Evolutionary conservation across 83 land plant species (phyloP).

Genomic region (Diphasiastrum complanatum): DNA sequence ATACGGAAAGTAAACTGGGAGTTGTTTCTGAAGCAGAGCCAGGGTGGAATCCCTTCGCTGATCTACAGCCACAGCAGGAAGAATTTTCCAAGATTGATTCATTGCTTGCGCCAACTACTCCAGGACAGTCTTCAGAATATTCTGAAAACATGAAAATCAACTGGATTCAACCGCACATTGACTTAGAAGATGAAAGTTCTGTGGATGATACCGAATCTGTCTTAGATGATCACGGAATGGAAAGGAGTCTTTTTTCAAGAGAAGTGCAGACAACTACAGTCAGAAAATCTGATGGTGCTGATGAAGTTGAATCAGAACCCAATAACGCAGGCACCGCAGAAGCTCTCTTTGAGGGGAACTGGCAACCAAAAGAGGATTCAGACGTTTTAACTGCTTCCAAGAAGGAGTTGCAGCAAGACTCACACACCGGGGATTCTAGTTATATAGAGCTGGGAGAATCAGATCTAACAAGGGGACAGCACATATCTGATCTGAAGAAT

Average conservation of each 20-base stretch:
- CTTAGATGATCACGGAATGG: slow-evolving; percentile 32
- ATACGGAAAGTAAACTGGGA: not conserved
- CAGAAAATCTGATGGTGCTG: not conserved
- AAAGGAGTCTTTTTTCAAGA: slow-evolving; percentile 13
- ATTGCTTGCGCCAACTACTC: not conserved
- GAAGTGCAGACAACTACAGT: not conserved
- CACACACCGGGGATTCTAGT: slow-evolving; percentile 7
- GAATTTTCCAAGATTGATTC: not conserved
- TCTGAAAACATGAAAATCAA: not conserved
- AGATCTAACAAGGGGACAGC: not conserved
- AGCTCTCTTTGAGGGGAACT: no score
- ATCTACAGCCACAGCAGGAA: not conserved
- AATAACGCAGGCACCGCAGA: no score
- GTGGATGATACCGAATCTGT: slow-evolving; percentile 28
- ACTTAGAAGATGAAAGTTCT: not conserved
- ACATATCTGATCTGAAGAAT: not conserved
- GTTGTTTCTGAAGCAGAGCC: no score
- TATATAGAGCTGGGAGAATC: not conserved
- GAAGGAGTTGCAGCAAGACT: no score
- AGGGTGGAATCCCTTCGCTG: not conserved
- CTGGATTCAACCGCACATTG: slow-evolving; percentile 1
- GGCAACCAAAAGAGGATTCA: no score
- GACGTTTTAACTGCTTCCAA: no score
- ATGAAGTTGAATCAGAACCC: not conserved
- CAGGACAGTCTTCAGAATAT: not conserved